A percentile compares a stretch with the other conserved stretches of the same genome.
phyloP scores from a whole-genome alignment of 352 stramenopile species.

The Halophytophthora batemanensis region DNA sequence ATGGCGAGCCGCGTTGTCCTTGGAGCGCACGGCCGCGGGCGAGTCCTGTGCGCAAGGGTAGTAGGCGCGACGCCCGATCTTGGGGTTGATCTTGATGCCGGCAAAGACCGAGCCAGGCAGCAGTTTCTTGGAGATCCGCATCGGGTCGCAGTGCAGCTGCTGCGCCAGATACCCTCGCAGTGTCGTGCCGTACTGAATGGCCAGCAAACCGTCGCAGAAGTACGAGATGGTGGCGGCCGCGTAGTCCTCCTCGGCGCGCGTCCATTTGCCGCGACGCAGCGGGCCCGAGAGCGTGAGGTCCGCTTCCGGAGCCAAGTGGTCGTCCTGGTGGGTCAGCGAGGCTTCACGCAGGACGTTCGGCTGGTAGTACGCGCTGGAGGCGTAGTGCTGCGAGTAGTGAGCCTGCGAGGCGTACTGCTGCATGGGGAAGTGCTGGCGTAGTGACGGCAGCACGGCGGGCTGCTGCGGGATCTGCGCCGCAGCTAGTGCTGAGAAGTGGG shows the following conservation, averaged over 20 bases:
- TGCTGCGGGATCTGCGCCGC: slow-evolving; percentile 8
- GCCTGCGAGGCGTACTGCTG: slow-evolving; percentile 6
- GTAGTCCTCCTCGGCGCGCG: slow-evolving; percentile 60
- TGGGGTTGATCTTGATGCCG: slow-evolving; percentile 67
- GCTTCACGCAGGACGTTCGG: not conserved
- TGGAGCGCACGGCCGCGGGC: slow-evolving; percentile 31
- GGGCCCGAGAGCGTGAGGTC: slow-evolving; percentile 32
- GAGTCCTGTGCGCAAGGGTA: slow-evolving; percentile 57
- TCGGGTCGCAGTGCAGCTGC: slow-evolving; percentile 69
- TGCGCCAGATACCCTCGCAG: slow-evolving; percentile 69
- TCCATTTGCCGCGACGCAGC: slow-evolving; percentile 72
- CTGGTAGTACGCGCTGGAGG: slow-evolving; percentile 8
- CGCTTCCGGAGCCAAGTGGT: not conserved
- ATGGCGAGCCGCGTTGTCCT: slow-evolving; percentile 37
- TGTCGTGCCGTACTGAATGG: slow-evolving; percentile 71
- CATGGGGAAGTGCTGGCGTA: slow-evolving; percentile 30
- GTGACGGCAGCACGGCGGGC: slow-evolving; percentile 23
- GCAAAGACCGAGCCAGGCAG: slow-evolving; percentile 57
- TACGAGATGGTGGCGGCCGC: slow-evolving; percentile 65
- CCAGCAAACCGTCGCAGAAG: slow-evolving; percentile 60
- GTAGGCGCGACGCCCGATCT: slow-evolving; percentile 69
- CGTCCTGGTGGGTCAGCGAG: slow-evolving; percentile 7
- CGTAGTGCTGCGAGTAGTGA: slow-evolving; percentile 16
- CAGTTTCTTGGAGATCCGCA: slow-evolving; percentile 82
- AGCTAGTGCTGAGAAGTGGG: slow-evolving; percentile 27